Percentiles rank a stretch among this genome's conserved stretches.
phyloP scores from a whole-genome alignment of 2,329 filamentous ascomycete species.

The Monilinia aucupariae region DNA sequence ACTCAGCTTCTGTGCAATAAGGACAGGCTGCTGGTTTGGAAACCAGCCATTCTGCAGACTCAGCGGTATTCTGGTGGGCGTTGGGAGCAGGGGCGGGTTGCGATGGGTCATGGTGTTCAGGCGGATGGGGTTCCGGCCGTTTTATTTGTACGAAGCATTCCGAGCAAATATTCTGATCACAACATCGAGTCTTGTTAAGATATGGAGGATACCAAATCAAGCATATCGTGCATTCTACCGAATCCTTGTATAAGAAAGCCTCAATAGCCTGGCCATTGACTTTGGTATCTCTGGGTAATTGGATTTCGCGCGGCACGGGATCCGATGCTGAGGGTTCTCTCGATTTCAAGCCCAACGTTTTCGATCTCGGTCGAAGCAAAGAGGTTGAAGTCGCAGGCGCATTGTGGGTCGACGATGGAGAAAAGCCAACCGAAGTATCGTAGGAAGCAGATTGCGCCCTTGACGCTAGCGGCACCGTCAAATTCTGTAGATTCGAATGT shows the following conservation, averaged over 20 bases:
- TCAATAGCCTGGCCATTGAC: conserved; percentile 94
- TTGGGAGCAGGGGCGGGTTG: conserved; percentile 25
- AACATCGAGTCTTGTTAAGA: conserved; percentile 89
- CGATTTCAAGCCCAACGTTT: conserved; percentile 78
- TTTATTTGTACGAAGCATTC: conserved; percentile 99
- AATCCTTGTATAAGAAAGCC: conserved; percentile 88
- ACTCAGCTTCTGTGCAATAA: conserved; percentile 91
- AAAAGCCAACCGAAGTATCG: conserved; percentile 55
- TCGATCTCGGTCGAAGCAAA: conserved; percentile 75
- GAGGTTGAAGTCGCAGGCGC: conserved; percentile 45
- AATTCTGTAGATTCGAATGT: conserved; percentile 58
- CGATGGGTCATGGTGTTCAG: conserved; percentile 47
- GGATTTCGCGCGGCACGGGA: conserved; percentile 69
- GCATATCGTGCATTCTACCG: conserved; percentile 89
- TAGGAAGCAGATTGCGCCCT: conserved; percentile 75
- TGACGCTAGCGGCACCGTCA: conserved; percentile 74
- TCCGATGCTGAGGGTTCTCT: conserved; percentile 69
- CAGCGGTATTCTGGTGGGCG: conserved; percentile 33
- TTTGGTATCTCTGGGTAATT: conserved; percentile 73
- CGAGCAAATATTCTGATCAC: conserved; percentile 92
- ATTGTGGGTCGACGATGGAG: conserved; percentile 49
- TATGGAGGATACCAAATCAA: conserved; percentile 94
- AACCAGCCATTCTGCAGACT: conserved; percentile 61
- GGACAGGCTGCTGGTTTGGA: conserved; percentile 90
- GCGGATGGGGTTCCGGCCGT: conserved; percentile 81